Base-by-base conservation (phyloP, 108 stramenopile species). In the Tribonema minus region DNA sequence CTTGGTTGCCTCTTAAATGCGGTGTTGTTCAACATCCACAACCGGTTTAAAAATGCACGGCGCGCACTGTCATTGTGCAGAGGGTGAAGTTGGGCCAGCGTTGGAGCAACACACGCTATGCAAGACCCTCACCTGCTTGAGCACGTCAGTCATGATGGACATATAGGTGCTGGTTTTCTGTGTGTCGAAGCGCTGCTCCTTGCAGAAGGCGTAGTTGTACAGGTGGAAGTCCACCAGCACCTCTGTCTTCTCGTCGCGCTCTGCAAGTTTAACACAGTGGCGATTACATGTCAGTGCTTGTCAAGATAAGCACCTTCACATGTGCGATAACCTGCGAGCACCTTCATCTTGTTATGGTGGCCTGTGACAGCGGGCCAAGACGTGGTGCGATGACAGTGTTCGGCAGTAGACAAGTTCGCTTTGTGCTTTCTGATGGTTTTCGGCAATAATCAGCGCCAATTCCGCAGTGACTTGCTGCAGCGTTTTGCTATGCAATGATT, bases 141-240 rank as follows among this genome's bases (percentile, higher is more conserved):
- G 35, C 6, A 79, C 26, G 23, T 79, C 79, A 35, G 60, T 70
- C 79, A 80, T 70, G 28, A 80, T 80, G 15, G 79, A 80, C 40
- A 80, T 9, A 35, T 70, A 80, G 0, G 70, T 70, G 2, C 68
- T 70, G 5, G 70, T 71, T 15, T 70, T 69, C 6, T 35, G 27
- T 25, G 79, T 58, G 34, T 71, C 70, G 12, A 80, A 71, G 7
- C 79, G 70, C 27, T 61, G 59, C 23, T 80, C 70, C 25, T 80
- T 80, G 36, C 79, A 80, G 40, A 80, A 80, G 0, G 79, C 79
- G 62, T 80, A 80, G 41, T 80, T 80, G 79, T 70, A 80, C 62
- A 71, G 68, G 41, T 80, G 79, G 32, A 80, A 80, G 62, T 80
- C 70, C 1, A 80, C 68, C 40, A 80, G 31, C 5, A 80, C 69